These are phyloP conservation scores for Aspergillus nomiae DNA, from an alignment of 2,329 filamentous ascomycete genomes.

Conservation along the genomic window DNA sequence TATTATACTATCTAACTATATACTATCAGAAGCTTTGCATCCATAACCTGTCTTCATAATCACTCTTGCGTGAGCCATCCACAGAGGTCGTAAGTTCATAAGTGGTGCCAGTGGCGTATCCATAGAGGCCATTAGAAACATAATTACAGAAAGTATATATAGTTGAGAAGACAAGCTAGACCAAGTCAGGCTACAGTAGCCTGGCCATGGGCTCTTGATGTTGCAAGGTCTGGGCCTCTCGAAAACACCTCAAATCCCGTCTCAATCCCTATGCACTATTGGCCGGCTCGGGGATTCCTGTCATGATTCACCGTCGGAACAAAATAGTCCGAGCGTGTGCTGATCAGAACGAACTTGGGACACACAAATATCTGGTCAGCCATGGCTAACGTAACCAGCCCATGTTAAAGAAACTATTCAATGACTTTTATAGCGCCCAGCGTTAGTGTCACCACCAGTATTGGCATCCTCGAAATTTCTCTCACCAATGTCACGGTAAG, in stretches of 20 bases:
- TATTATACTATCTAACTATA: constrained; percentile 23
- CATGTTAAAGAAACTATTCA: constrained; percentile 11
- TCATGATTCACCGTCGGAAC: neutral
- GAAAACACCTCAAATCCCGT: neutral
- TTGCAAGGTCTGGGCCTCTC: neutral
- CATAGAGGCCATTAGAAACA: constrained; percentile 17
- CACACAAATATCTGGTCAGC: neutral
- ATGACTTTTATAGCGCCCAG: constrained; percentile 21
- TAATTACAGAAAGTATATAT: constrained; percentile 12
- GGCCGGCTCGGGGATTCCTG: neutral
- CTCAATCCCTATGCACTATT: neutral
- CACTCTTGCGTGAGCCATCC: constrained; percentile 15
- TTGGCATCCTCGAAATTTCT: constrained; percentile 12
- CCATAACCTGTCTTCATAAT: constrained; percentile 9
- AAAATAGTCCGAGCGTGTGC: neutral
- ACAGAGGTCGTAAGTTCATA: constrained; percentile 22
- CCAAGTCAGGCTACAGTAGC: neutral
- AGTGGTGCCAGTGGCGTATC: constrained; percentile 15
- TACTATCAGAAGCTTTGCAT: constrained; percentile 8
- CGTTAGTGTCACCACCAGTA: constrained; percentile 16
- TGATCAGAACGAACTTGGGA: neutral
- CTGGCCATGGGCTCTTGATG: neutral
- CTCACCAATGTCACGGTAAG: constrained; percentile 39
- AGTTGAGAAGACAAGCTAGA: neutral
- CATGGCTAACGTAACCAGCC: neutral